Evolutionary conservation across 345 rosid genomes (phyloP).

Genomic region (Excoecaria agallocha): DNA sequence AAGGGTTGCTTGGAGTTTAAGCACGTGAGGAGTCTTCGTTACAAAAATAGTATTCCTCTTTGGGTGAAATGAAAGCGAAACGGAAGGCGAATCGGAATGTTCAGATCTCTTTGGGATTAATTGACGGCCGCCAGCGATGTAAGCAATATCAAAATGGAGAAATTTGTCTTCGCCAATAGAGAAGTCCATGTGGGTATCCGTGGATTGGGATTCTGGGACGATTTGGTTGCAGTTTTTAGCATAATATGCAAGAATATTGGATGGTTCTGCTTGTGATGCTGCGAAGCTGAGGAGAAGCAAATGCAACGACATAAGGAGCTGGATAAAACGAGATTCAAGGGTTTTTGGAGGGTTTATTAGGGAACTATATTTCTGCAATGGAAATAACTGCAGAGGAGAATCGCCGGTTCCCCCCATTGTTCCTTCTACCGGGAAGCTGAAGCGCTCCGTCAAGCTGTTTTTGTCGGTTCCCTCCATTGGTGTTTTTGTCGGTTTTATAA

Average conservation of each 20-base stretch:
- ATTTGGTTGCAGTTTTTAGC: conserved; percentile 48
- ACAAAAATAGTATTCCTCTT: conserved; percentile 15
- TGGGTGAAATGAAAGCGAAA: conserved; percentile 31
- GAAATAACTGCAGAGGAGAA: not conserved
- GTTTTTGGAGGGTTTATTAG: conserved; percentile 15
- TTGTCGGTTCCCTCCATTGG: too few species aligned
- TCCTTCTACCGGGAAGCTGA: not conserved
- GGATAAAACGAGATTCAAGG: conserved; percentile 7
- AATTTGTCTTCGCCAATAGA: conserved; percentile 15
- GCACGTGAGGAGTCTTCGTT: conserved; percentile 26
- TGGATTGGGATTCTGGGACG: conserved; percentile 39
- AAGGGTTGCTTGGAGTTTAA: conserved; percentile 21
- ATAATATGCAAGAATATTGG: conserved; percentile 32
- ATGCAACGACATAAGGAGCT: conserved; percentile 4
- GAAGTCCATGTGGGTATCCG: conserved; percentile 19
- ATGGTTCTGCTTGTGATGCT: conserved; percentile 18
- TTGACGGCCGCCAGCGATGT: conserved; percentile 52
- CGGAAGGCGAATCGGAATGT: not conserved
- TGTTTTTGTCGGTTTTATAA: too few species aligned
- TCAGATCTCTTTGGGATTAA: conserved; percentile 20
- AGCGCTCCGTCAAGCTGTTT: too few species aligned
- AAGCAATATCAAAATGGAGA: conserved; percentile 40
- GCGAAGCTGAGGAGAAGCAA: conserved; percentile 19
- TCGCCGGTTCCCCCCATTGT: not conserved
- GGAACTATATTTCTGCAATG: not conserved